Conservation (phyloP, 208 protist species). For the Trypanosoma lewisi region DNA sequence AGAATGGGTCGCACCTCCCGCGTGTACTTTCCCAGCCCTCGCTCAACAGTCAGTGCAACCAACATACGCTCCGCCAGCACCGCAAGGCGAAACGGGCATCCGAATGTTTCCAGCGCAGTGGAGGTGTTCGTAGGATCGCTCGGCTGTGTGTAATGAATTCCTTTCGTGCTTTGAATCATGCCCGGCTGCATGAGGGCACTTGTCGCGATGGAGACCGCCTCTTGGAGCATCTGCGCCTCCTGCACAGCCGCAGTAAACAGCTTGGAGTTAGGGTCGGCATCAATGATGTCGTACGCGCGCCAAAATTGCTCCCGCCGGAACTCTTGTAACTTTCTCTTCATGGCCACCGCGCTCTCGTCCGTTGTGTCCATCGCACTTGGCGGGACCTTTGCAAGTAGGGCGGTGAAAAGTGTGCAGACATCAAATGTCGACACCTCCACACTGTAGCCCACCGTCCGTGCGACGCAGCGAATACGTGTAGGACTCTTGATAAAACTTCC, state of each 20-base stretch:
- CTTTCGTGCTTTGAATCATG: conserved; percentile 75
- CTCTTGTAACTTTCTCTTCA: conserved; percentile 36
- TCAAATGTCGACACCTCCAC: conserved; percentile 83
- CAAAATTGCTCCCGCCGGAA: conserved; percentile 80
- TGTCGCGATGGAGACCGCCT: conserved; percentile 61
- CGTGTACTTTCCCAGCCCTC: conserved; percentile 49
- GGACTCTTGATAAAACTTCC: conserved; percentile 32
- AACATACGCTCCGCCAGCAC: conserved; percentile 61
- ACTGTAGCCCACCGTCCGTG: conserved; percentile 69
- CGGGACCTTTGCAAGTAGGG: conserved; percentile 49
- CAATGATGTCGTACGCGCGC: conserved; percentile 61
- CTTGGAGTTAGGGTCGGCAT: conserved; percentile 74
- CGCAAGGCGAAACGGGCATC: conserved; percentile 48
- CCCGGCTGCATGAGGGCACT: conserved; percentile 82
- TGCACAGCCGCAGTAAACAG: conserved; percentile 54
- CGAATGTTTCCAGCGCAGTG: conserved; percentile 73
- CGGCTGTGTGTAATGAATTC: conserved; percentile 73
- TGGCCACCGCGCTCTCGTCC: conserved; percentile 16
- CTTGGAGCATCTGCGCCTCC: conserved; percentile 62
- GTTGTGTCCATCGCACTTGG: conserved; percentile 36
- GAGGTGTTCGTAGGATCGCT: conserved; percentile 63
- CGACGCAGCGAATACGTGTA: conserved; percentile 59
- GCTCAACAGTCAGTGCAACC: conserved; percentile 68
- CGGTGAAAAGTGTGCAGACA: conserved; percentile 68
- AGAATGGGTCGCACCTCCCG: conserved; percentile 60